Conservation (phyloP, 2,329 filamentous ascomycete species). For the Paradendryphiella salina region DNA sequence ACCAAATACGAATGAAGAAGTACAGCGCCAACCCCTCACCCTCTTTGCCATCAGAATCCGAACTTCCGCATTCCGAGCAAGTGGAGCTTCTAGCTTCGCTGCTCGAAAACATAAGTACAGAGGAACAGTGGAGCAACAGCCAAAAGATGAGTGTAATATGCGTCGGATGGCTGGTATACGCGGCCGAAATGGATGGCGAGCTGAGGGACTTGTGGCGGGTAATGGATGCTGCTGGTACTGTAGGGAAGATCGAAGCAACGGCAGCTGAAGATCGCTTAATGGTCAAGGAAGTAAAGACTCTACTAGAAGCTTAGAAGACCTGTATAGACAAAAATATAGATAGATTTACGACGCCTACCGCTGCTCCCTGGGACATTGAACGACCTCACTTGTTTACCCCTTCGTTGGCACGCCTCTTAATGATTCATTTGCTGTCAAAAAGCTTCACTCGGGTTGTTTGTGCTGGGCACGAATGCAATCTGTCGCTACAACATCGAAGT, state of each 20-base stretch:
- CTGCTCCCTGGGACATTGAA: no score
- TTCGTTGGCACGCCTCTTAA: no score
- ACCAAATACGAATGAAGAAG: slow-evolving; percentile 63
- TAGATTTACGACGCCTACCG: no score
- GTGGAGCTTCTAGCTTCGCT: slow-evolving; percentile 81
- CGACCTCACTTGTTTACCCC: no score
- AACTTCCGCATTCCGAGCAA: slow-evolving; percentile 69
- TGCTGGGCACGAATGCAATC: no score
- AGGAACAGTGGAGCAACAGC: slow-evolving; percentile 63
- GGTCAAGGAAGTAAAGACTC: slow-evolving; percentile 42
- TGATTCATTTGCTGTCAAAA: no score
- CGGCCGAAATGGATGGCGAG: slow-evolving; percentile 69
- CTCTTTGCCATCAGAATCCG: slow-evolving; percentile 22
- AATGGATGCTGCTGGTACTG: slow-evolving; percentile 71
- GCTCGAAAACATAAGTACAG: slow-evolving; percentile 68
- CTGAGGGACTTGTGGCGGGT: slow-evolving; percentile 77
- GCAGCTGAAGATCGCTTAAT: slow-evolving; percentile 37
- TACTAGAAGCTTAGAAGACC: slow-evolving; percentile 28
- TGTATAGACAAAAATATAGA: not conserved
- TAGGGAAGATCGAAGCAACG: slow-evolving; percentile 48
- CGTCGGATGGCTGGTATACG: slow-evolving; percentile 75
- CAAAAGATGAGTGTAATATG: slow-evolving; percentile 76
- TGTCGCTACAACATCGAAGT: no score
- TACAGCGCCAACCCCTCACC: slow-evolving; percentile 36
- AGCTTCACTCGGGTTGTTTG: no score